phyloP scores from a whole-genome alignment of 1,284 basidiomycete genomes.

The Ceratobasidium sp. region DNA sequence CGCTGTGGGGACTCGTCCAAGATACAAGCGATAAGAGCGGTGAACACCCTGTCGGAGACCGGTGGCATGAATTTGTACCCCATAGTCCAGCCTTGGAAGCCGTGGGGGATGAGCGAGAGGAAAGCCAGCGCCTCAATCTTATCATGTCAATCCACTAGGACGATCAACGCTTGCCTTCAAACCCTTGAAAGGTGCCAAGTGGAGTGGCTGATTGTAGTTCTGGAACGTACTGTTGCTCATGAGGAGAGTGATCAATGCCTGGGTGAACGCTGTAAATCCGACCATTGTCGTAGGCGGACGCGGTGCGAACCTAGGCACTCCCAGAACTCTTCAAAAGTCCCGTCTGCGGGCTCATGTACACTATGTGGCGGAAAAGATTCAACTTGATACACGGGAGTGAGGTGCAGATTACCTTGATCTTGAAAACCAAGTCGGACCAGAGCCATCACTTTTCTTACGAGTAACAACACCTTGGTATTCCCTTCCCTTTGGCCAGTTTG shows the following conservation, averaged over 20 bases:
- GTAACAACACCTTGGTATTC: not conserved
- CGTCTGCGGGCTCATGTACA: not conserved
- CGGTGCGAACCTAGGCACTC: conserved; percentile 1
- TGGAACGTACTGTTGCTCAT: conserved; percentile 26
- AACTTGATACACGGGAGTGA: not conserved
- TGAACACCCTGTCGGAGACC: conserved; percentile 12
- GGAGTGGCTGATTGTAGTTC: not conserved
- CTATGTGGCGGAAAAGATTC: not conserved
- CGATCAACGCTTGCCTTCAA: not conserved
- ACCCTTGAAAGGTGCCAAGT: conserved; percentile 1
- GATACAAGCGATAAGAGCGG: conserved; percentile 14
- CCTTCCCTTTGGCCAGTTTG: conserved; percentile 13
- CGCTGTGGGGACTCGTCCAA: not conserved
- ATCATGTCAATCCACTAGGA: not conserved
- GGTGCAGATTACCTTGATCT: not conserved
- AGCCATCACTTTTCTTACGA: not conserved
- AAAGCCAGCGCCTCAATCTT: not conserved
- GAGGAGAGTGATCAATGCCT: conserved; percentile 16
- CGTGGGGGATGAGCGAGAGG: not conserved
- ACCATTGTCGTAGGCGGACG: not conserved
- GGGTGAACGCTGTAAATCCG: not conserved
- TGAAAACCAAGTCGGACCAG: conserved; percentile 3
- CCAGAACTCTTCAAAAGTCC: conserved; percentile 22
- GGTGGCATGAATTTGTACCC: conserved; percentile 23
- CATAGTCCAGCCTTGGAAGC: not conserved